These are phyloP conservation scores for Cylindrotheca closterium DNA, from an alignment of 108 stramenopile species.

Conservation along the genomic window DNA sequence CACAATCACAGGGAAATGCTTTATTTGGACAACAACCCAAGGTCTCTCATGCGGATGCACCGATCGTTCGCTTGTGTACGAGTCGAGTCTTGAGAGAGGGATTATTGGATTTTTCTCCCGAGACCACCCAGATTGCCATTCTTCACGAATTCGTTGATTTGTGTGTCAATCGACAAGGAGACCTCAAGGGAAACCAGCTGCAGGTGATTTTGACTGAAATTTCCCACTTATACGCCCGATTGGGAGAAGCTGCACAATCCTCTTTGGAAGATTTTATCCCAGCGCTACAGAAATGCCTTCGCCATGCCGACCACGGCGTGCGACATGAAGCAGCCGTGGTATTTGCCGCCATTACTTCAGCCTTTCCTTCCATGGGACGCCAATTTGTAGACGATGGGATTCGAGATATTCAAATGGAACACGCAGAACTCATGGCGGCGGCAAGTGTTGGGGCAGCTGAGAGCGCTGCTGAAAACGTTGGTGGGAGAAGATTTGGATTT, in stretches of 20 bases:
- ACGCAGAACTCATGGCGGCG: constrained; percentile 47
- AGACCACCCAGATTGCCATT: constrained; percentile 61
- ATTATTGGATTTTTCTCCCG: constrained; percentile 67
- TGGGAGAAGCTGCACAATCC: constrained; percentile 77
- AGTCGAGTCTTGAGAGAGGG: constrained; percentile 67
- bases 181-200: constrained; percentile 57
- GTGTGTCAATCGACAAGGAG: constrained; percentile 33
- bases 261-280: constrained; percentile 59
- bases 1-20: constrained; percentile 14
- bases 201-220: constrained; percentile 84
- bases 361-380: constrained; percentile 62
- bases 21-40: constrained; percentile 49
- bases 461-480: neutral
- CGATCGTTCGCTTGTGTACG: constrained; percentile 58
- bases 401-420: constrained; percentile 45
- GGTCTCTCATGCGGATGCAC: constrained; percentile 68
- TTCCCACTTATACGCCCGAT: constrained; percentile 60
- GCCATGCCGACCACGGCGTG: constrained; percentile 75
- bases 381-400: constrained; percentile 38
- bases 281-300: constrained; percentile 54
- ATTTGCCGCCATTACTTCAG: constrained; percentile 55
- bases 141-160: constrained; percentile 59
- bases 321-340: constrained; percentile 80
- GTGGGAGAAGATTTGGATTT: constrained; percentile 3
- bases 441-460: constrained; percentile 3